Evolutionary conservation across 1,284 basidiomycete genomes (phyloP), one percentile per base, ranked within the genome.

Genomic region (Rhizopogon hawkerae): DNA sequence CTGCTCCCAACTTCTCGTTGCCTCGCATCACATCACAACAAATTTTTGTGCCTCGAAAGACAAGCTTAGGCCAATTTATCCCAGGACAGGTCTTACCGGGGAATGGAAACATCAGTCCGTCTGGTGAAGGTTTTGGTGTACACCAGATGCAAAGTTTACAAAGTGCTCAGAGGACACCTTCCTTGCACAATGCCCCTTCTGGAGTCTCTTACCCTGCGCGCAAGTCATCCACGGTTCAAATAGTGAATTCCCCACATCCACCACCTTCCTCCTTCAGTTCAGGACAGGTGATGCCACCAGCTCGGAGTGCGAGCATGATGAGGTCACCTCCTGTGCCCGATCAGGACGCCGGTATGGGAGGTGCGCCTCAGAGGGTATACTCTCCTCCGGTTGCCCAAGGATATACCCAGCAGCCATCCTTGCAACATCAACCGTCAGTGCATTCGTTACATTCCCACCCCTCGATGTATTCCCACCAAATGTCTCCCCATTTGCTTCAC

Each of bases 261-360:
- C 55, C 54, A 42, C 64, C 66, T 34, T 62, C 67, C 24, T 59
- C 65, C 42, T 67, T 69, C 49, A 58, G 51, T 44, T 69, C 70
- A 34, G 69, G 69, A 38, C 68, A 69, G 53, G 60, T 69, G n/a
- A 35, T 65, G 16, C 68, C 69, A 23, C 73, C 74, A 31, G 54
- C 64, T 10, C 69, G 78, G 54, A 73, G 69, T 55, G 62, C 72
- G 7, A 77, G 74, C 51, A 64, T 69, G 54, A 50, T 60, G 4
- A 60, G 54, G 35, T 59, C 56, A 9, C 57, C 58, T 54, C 55
- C 52, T 26, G 48, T 48, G 23, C 48, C 53, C 29, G 49, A 47
- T 14, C 50, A 54, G 1, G 55, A 56, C 14, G 46, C 26, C 18
- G 14, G 16, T 9, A 9, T 48, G 49, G 36, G 63, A 34, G 46